Percentiles rank a stretch among this genome's conserved stretches.
phyloP scores from a whole-genome alignment of 352 stramenopile species.

The Globisporangium paroecandrum region DNA sequence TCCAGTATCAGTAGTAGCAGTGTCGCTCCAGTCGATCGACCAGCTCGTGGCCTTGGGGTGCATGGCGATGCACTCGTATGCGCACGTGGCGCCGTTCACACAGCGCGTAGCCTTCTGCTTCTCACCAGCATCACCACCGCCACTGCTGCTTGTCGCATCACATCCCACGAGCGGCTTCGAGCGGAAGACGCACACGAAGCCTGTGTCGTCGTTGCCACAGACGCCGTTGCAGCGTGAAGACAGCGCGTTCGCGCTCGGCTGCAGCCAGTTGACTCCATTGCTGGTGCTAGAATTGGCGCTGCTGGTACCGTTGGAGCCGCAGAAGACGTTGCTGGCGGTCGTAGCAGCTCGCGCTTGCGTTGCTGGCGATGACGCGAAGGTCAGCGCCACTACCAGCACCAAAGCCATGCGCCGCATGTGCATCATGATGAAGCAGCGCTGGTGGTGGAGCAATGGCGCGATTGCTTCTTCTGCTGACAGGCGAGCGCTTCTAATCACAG shows the following conservation, averaged over 20 bases:
- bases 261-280: background rate
- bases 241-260: conserved; percentile 6
- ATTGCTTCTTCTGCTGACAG: background rate
- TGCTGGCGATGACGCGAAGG: background rate
- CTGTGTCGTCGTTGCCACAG: background rate
- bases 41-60: background rate
- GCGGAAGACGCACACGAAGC: conserved; percentile 12
- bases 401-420: background rate
- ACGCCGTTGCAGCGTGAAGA: conserved; percentile 9
- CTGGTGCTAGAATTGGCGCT: background rate
- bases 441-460: background rate
- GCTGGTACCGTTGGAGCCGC: background rate
- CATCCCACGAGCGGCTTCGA: conserved; percentile 2
- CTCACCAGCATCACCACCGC: background rate
- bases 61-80: conserved; percentile 9
- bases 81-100: conserved; percentile 13
- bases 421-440: background rate
- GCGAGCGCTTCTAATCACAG: background rate
- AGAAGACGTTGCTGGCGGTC: background rate
- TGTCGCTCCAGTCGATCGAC: conserved; percentile 3
- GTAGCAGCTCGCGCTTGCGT: background rate
- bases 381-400: background rate
- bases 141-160: background rate
- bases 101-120: background rate
- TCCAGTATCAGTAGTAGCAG: background rate